These are phyloP conservation scores for Beta macrorhiza DNA, from an alignment of 179 eudicot genomes.

Conservation along the genomic window DNA sequence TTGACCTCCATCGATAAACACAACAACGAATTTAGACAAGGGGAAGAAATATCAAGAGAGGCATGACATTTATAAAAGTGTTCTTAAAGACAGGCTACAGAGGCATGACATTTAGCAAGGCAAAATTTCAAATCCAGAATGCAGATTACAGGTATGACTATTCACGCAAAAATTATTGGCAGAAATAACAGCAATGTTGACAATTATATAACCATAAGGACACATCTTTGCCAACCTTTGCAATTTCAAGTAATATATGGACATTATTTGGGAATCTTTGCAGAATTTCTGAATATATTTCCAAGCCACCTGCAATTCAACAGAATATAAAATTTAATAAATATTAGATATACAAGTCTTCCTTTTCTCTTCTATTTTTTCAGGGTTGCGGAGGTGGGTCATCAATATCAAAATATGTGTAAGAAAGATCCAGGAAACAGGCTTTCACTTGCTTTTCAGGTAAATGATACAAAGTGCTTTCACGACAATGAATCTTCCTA, in stretches of 20 bases:
- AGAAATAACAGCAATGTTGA: not conserved
- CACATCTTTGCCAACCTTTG: conserved; percentile 56
- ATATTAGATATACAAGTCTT: not conserved
- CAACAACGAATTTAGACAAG: not conserved
- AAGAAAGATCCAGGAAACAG: not conserved
- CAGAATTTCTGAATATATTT: conserved; percentile 69
- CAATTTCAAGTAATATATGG: conserved; percentile 82
- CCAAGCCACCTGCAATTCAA: conserved; percentile 76
- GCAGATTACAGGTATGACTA: not conserved
- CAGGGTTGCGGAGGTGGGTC: not conserved
- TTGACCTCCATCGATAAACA: not conserved
- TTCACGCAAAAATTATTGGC: not conserved
- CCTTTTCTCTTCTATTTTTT: not conserved
- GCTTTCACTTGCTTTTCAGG: conserved; percentile 1
- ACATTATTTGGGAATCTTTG: conserved; percentile 85
- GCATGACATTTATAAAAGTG: not conserved
- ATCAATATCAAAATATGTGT: not conserved
- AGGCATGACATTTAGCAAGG: not conserved
- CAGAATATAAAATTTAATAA: not conserved
- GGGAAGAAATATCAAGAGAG: not conserved
- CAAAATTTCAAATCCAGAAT: too few species aligned
- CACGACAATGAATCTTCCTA: not conserved
- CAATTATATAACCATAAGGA: not conserved
- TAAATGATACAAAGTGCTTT: not conserved
- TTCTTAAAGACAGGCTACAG: not conserved